Evolutionary conservation across 2,329 filamentous ascomycete species (phyloP), one percentile per base, ranked within the genome.

Genomic region (Fusarium metavorans): DNA sequence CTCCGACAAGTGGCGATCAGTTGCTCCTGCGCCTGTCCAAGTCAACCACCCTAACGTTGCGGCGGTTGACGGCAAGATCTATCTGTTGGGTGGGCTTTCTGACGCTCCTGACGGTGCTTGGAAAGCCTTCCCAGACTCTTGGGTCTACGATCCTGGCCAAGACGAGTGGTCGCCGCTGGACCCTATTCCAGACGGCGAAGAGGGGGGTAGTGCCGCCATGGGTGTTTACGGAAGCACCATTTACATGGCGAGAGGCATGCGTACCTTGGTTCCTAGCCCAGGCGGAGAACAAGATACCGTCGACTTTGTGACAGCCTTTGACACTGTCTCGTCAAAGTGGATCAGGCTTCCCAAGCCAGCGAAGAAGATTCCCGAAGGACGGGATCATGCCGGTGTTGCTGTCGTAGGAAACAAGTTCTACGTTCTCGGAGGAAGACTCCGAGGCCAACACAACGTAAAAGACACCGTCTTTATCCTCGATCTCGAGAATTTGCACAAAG

Each of bases 11-110:
- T 84, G 82, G 82, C 63, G 56, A 11, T 56, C 59, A 2, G 78
- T 71, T 2, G 72, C 82, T 0, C 73, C 80, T 6, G 64, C 81
- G 0, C 84, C 84, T 0, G 50, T 78, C 0, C 52, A 75, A 6
- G 68, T 83, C 4, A 85, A 84, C 57, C 83, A 85, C 62, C 76
- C 80, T 54, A 86, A 86, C 60, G 80, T 78, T 23, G 84, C 81
- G 8, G 80, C 74, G 0, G 76, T 83, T 3, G 67, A 81, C 50
- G 80, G 79, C 52, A 83, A 82, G 63, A 77, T 85, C 14, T 85
- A 85, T 64, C 58, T 85, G 0, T 75, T 86, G 3, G 84, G 85
- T 7, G 84, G 82, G 0, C 77, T 85, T 2, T 72, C 72, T 2
- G 76, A 72, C 9, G 73, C 72, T 5, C 48, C 67, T 14, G 69